phyloP scores from a whole-genome alignment of 768 basidiomycete species.

The Pleurotus tuoliensis region DNA sequence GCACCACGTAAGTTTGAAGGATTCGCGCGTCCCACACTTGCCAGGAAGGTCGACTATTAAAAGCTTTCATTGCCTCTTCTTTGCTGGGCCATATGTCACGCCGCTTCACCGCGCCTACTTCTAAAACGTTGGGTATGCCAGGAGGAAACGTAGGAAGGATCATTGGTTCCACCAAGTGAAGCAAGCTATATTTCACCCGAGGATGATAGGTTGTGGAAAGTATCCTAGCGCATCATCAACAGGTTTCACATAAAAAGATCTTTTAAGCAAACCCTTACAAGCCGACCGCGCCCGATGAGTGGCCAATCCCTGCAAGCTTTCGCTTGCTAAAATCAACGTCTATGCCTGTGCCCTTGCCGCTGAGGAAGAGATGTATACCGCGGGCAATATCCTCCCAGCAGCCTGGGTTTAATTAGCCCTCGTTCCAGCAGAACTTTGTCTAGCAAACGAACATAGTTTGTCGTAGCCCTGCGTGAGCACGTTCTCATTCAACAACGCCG shows the following conservation, averaged over 20 bases:
- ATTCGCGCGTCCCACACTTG: constrained; percentile 49
- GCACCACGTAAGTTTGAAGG: constrained; percentile 37
- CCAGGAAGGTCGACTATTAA: constrained; percentile 37
- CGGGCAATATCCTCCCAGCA: constrained; percentile 53
- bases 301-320: constrained; percentile 47
- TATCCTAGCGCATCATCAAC: constrained; percentile 21
- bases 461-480: constrained; percentile 36
- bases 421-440: not conserved
- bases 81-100: constrained; percentile 50
- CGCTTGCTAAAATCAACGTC: constrained; percentile 46
- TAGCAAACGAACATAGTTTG: constrained; percentile 32
- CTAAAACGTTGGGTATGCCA: constrained; percentile 17
- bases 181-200: constrained; percentile 28
- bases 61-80: constrained; percentile 37
- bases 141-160: constrained; percentile 20
- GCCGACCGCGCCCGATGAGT: constrained; percentile 50
- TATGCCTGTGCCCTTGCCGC: constrained; percentile 43
- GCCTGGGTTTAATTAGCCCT: constrained; percentile 24
- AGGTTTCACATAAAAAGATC: not conserved
- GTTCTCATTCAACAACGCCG: constrained; percentile 44
- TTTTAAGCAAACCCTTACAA: constrained; percentile 28
- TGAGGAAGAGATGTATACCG: constrained; percentile 41
- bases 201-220: constrained; percentile 40
- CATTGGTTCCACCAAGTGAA: constrained; percentile 48
- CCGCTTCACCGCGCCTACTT: constrained; percentile 30